Base-by-base conservation (phyloP, 768 basidiomycete genomes). In the Rhizopogon salebrosus region DNA sequence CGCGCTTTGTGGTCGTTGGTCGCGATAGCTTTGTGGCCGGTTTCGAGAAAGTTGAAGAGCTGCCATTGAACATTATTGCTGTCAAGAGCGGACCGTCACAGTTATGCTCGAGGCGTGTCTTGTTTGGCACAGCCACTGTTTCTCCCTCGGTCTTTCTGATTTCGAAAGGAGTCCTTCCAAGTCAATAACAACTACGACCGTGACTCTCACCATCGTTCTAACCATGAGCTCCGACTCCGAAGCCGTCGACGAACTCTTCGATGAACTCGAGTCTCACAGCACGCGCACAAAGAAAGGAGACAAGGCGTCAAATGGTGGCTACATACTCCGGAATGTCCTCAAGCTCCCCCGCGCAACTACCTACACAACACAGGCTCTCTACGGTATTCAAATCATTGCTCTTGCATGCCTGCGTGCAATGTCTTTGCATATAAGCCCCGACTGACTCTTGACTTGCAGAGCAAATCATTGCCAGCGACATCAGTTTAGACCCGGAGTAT, bases 401-500 rank as follows among this genome's bases (percentile, higher is more conserved):
- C 10, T 48, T 16, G 3, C 18, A 24, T 20, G 22, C 11, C 27
- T 4, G 20, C 13, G 18, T 26, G 42, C 22, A 36, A 6, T 40
- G 3, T 5, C 6, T 8, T 18, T 31, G 9, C 22, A 3, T 29
- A 37, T 40, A 14, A 31, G 40, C 14, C 48, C 40, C 16, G n/a
- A 41, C 54, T 46, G 10, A 54, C 37, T 22, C 20, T 8, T 22
- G 11, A 34, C 11, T 27, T 37, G 36, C 58, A 88, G 87, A 87
- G 49, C 85, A 89, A 64, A 79, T 89, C 31, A 66, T 76, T 46
- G 72, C 67, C n/a, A 70, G 71, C 2, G 84, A 87, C 50, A 85
- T 92, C 48, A 73, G 87, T 60, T 67, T 89, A 7, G 81, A 89
- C 39, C 84, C 88, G 0, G 89, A 89, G 36, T 91, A 91, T 61